Conservation (phyloP, 495 filamentous ascomycete species). For the Cladorrhinum samala region DNA sequence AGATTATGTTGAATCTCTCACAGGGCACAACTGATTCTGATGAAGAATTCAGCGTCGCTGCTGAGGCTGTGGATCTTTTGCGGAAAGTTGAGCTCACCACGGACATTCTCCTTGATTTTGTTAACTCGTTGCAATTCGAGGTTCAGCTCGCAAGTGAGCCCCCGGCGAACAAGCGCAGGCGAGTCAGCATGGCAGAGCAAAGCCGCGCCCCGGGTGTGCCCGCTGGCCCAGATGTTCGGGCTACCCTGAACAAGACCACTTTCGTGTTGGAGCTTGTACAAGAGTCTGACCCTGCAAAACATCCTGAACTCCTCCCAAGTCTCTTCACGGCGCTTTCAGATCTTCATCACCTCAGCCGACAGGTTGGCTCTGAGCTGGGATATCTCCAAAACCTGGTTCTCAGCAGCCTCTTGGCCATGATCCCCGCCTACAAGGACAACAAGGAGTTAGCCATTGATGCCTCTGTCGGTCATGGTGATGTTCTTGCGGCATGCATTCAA, state of each 20-base stretch:
- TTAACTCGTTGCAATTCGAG: conserved; percentile 62
- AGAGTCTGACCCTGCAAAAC: conserved; percentile 60
- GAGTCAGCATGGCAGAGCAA: conserved; percentile 61
- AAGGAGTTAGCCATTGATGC: conserved; percentile 60
- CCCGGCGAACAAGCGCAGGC: conserved; percentile 66
- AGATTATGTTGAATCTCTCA: conserved; percentile 48
- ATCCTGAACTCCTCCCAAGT: conserved; percentile 65
- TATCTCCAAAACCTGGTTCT: conserved; percentile 80
- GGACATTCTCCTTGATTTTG: conserved; percentile 58
- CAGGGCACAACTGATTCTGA: conserved; percentile 19
- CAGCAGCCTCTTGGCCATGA: conserved; percentile 68
- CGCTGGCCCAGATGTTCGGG: conserved; percentile 45
- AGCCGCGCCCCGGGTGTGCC: conserved; percentile 28
- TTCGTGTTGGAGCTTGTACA: conserved; percentile 87
- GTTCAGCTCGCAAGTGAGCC: conserved; percentile 55
- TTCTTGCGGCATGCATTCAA: conserved; percentile 86
- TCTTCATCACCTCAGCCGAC: conserved; percentile 68
- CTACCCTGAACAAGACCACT: conserved; percentile 65
- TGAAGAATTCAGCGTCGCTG: conserved; percentile 30
- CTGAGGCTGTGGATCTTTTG: conserved; percentile 60
- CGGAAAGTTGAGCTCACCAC: conserved; percentile 63
- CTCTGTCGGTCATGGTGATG: conserved; percentile 70
- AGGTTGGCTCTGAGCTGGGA: conserved; percentile 67
- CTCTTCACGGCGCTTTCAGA: conserved; percentile 81
- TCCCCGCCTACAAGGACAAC: conserved; percentile 62